These are phyloP conservation scores for Talaromyces islandicus DNA, from an alignment of 2,329 filamentous ascomycete species.

Conservation along the genomic window DNA sequence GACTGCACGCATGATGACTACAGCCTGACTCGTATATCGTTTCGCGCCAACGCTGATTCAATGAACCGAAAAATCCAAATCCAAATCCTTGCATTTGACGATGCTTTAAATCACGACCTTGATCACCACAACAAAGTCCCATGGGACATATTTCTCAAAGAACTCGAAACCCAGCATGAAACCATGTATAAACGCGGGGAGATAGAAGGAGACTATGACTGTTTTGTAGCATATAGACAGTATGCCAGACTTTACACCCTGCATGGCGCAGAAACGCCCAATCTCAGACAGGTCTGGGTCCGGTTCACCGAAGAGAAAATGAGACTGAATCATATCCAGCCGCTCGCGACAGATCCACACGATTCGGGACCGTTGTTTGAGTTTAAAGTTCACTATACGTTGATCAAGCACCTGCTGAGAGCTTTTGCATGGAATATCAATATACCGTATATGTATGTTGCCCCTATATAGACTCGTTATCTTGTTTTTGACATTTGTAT, in stretches of 20 bases:
- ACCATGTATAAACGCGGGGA: not conserved
- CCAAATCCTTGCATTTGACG: constrained; percentile 5
- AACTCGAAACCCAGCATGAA: not conserved
- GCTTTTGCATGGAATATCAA: constrained; percentile 9
- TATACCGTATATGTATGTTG: constrained; percentile 5
- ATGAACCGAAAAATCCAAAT: constrained; percentile 7
- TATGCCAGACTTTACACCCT: constrained; percentile 3
- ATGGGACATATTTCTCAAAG: not conserved
- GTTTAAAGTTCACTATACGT: constrained; percentile 5
- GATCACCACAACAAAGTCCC: not conserved
- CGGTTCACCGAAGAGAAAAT: constrained; percentile 1
- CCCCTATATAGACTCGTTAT: not conserved
- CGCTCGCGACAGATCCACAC: constrained; percentile 2
- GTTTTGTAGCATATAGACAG: constrained; percentile 6
- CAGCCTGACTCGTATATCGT: not conserved
- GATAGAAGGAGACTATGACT: constrained; percentile 7
- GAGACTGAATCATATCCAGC: not conserved
- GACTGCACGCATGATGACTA: constrained; percentile 2
- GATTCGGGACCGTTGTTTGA: constrained; percentile 7
- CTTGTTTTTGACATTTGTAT: not conserved
- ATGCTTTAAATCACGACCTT: not conserved
- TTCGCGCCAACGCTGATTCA: constrained; percentile 1
- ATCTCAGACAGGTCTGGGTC: constrained; percentile 6
- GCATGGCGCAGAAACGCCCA: not conserved
- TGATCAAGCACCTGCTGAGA: constrained; percentile 9